Conservation (phyloP, 306 rosid species). For the Fagus crenata region DNA sequence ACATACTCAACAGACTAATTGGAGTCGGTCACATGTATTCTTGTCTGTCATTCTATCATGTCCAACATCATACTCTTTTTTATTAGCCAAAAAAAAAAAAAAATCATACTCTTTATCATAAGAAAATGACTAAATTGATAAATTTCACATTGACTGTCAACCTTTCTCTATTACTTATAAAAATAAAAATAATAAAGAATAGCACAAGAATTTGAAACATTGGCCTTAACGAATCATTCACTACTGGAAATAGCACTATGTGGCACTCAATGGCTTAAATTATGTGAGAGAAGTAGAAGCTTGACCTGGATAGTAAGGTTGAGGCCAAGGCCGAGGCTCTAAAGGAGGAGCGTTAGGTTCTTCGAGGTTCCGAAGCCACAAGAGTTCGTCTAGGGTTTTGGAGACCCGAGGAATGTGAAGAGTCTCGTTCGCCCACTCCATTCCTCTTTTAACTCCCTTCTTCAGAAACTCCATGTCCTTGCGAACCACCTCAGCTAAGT, state of each 20-base stretch:
- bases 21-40: too few relatives aligned
- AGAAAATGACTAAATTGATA: too few relatives aligned
- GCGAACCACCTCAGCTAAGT: slow-evolving; percentile 54
- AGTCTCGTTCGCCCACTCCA: slow-evolving; percentile 65
- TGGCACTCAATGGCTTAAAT: too few relatives aligned
- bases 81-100: too few relatives aligned
- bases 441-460: slow-evolving; percentile 51
- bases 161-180: too few relatives aligned
- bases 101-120: too few relatives aligned
- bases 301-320: slow-evolving; percentile 81
- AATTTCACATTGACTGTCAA: too few relatives aligned
- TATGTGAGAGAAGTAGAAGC: background rate
- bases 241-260: background rate
- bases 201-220: too few relatives aligned
- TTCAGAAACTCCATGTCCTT: slow-evolving; percentile 73
- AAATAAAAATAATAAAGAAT: too few relatives aligned
- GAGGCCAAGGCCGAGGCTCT: slow-evolving; percentile 63
- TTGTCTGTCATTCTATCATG: too few relatives aligned
- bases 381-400: slow-evolving; percentile 56
- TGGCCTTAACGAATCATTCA: background rate
- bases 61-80: too few relatives aligned
- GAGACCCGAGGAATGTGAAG: slow-evolving; percentile 62
- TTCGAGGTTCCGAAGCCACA: slow-evolving; percentile 84
- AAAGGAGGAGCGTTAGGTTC: slow-evolving; percentile 56
- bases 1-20: too few relatives aligned